Evolutionary conservation across 2,329 filamentous ascomycete genomes (phyloP).

Genomic region (Sporothrix sp.): DNA sequence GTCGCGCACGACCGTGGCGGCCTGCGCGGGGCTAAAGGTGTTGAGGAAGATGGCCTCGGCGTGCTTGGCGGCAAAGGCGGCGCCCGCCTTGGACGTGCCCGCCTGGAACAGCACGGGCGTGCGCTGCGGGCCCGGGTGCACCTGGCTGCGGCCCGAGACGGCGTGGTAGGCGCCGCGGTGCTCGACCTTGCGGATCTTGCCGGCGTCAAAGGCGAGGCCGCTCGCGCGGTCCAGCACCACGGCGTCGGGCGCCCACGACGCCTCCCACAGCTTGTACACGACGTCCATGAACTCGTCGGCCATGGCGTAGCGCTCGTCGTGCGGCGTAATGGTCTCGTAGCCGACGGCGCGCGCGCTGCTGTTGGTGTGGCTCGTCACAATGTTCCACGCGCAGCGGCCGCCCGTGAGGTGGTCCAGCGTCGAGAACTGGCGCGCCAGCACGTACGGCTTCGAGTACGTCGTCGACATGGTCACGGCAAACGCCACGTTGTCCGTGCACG

Average conservation of each 20-base stretch:
- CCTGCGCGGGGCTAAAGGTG: constrained; percentile 14
- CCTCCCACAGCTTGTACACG: constrained; percentile 17
- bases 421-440: constrained; percentile 14
- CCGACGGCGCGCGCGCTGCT: constrained; percentile 15
- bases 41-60: constrained; percentile 20
- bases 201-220: constrained; percentile 4
- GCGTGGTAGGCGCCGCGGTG: constrained; percentile 10
- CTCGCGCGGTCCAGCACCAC: constrained; percentile 5
- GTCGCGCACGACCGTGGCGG: constrained; percentile 8
- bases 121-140: constrained; percentile 13
- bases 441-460: constrained; percentile 13
- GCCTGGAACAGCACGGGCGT: constrained; percentile 21
- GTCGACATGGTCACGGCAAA: constrained; percentile 17
- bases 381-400: constrained; percentile 19
- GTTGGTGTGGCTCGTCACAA: constrained; percentile 17
- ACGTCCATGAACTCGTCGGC: constrained; percentile 20
- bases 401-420: constrained; percentile 16
- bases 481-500: constrained; percentile 14
- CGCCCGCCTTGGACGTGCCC: constrained; percentile 18
- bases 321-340: constrained; percentile 10
- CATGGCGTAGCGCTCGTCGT: constrained; percentile 19
- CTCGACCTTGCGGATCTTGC: constrained; percentile 3
- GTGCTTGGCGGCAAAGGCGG: constrained; percentile 19
- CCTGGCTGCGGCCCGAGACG: neutral
- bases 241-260: constrained; percentile 11